These are phyloP conservation scores for Hortaea sp. DNA, from an alignment of 2,329 filamentous ascomycete species.

Conservation along the genomic window DNA sequence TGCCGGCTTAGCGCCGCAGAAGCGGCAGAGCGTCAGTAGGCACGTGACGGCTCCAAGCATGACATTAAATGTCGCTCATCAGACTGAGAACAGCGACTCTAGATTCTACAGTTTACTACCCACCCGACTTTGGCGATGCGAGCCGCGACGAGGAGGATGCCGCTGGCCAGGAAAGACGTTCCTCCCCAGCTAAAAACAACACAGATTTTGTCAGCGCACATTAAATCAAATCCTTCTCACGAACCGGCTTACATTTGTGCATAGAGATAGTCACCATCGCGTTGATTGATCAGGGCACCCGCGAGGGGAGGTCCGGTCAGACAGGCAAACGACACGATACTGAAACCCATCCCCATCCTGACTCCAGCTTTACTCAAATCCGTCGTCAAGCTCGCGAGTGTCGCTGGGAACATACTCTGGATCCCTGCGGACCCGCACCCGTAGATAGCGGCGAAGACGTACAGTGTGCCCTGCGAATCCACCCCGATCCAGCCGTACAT, in stretches of 20 bases:
- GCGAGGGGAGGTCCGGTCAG: slow-evolving; percentile 39
- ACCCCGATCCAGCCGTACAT: background rate
- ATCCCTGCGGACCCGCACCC: slow-evolving; percentile 36
- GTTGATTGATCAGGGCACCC: slow-evolving; percentile 33
- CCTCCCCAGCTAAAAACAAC: slow-evolving; percentile 27
- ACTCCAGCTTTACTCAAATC: slow-evolving; percentile 38
- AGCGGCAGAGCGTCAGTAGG: background rate
- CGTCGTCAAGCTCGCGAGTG: slow-evolving; percentile 34
- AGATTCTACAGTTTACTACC: slow-evolving; percentile 18
- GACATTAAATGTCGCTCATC: background rate
- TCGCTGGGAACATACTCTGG: slow-evolving; percentile 36
- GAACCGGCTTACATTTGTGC: slow-evolving; percentile 28
- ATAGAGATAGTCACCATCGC: slow-evolving; percentile 32
- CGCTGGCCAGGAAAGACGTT: slow-evolving; percentile 19
- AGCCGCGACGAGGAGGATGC: slow-evolving; percentile 17
- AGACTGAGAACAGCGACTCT: background rate
- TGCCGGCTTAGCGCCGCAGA: background rate
- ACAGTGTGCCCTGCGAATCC: background rate
- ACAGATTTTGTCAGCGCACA: no score
- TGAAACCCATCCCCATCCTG: slow-evolving; percentile 40
- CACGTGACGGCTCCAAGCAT: background rate
- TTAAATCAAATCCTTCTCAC: no score
- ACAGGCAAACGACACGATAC: slow-evolving; percentile 34
- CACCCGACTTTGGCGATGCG: slow-evolving; percentile 21
- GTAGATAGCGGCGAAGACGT: slow-evolving; percentile 11